A percentile compares a stretch with the other conserved stretches of the same genome.
These are phyloP conservation scores for Fistulifera solaris DNA, from an alignment of 108 stramenopile genomes.

Conservation along the genomic window DNA sequence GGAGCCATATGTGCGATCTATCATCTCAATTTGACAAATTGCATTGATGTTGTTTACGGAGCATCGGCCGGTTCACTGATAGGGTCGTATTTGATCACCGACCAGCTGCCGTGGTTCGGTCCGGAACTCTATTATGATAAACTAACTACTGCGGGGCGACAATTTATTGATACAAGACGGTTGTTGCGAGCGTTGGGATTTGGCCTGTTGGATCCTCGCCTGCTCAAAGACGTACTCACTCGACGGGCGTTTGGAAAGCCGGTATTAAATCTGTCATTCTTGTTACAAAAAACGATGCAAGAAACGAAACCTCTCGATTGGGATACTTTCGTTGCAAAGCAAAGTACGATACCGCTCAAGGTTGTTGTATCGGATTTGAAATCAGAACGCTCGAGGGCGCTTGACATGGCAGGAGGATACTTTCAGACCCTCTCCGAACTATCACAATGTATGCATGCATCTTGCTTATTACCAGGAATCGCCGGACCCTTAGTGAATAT, in stretches of 20 bases:
- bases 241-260: constrained; percentile 69
- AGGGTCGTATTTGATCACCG: constrained; percentile 79
- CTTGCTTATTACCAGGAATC: constrained; percentile 89
- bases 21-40: constrained; percentile 74
- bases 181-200: constrained; percentile 76
- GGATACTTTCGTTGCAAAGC: constrained; percentile 72
- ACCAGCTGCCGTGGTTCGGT: constrained; percentile 85
- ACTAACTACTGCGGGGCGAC: constrained; percentile 65
- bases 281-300: constrained; percentile 74
- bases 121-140: constrained; percentile 93
- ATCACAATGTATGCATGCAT: constrained; percentile 80
- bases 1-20: constrained; percentile 88
- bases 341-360: constrained; percentile 80
- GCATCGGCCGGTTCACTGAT: constrained; percentile 83
- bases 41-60: constrained; percentile 90
- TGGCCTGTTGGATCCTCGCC: constrained; percentile 76
- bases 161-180: constrained; percentile 83
- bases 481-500: constrained; percentile 86
- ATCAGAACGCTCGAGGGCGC: constrained; percentile 53
- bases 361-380: constrained; percentile 79
- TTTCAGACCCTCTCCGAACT: constrained; percentile 73
- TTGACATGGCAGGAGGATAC: constrained; percentile 70
- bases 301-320: constrained; percentile 85
- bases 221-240: constrained; percentile 65
- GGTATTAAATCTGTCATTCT: constrained; percentile 81